These are phyloP conservation scores for Saposhnikovia divaricata DNA, from an alignment of 129 eudicot genomes.

Conservation along the genomic window DNA sequence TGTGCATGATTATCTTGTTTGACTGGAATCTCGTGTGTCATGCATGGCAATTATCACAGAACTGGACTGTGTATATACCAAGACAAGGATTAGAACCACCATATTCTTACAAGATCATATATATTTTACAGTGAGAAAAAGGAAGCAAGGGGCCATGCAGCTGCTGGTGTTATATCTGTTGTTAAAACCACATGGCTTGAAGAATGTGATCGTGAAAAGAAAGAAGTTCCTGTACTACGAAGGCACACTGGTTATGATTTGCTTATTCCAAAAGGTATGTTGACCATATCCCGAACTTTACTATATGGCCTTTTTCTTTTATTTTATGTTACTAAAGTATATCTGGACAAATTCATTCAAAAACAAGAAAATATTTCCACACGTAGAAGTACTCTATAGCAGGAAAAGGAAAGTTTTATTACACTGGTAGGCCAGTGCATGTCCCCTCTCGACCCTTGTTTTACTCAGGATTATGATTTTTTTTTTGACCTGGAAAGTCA, in stretches of 20 bases:
- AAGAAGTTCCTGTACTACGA: constrained; percentile 64
- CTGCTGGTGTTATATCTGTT: constrained; percentile 69
- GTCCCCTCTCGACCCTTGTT: not conserved
- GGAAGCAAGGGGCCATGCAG: constrained; percentile 77
- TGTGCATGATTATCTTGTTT: not conserved
- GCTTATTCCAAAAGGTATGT: constrained; percentile 77
- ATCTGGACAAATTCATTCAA: not conserved
- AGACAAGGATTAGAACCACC: not conserved
- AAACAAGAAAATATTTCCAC: not conserved
- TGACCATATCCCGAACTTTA: constrained; percentile 2
- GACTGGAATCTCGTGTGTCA: not conserved
- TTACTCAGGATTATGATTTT: not conserved
- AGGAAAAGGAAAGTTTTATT: not conserved
- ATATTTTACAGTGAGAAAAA: constrained; percentile 66
- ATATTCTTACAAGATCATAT: constrained; percentile 13
- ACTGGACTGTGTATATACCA: not conserved
- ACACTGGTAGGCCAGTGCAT: not conserved
- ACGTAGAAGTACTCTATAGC: not conserved
- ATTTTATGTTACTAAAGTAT: not conserved
- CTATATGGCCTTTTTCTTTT: not conserved
- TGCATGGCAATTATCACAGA: not conserved
- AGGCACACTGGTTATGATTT: constrained; percentile 84
- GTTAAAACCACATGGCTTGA: constrained; percentile 78
- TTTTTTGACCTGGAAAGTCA: not conserved
- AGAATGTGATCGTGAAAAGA: constrained; percentile 72